These are phyloP conservation scores for Dalbergia cultrata DNA, from an alignment of 306 rosid genomes.

Conservation along the genomic window DNA sequence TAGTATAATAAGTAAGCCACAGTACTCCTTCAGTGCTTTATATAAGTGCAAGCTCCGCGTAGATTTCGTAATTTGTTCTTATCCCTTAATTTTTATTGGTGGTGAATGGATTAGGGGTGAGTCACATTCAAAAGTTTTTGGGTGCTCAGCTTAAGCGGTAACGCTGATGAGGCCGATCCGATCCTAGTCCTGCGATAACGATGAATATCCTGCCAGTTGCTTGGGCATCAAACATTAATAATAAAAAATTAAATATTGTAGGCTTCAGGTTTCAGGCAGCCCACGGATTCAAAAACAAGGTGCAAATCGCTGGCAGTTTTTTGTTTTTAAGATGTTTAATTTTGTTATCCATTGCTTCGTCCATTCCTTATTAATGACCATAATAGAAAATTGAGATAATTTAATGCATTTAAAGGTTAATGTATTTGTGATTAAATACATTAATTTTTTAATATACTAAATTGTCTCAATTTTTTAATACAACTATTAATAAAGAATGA, in stretches of 20 bases:
- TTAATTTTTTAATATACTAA: no score
- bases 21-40: background rate
- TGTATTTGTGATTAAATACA: no score
- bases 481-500: no score
- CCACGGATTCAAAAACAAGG: constrained; percentile 35
- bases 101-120: background rate
- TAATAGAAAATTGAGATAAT: no score
- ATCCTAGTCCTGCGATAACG: background rate
- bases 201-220: background rate
- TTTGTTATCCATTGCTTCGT: no score
- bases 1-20: background rate
- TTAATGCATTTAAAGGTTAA: no score
- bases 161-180: constrained; percentile 12
- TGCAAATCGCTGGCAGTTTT: background rate
- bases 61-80: constrained; percentile 31
- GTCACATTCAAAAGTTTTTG: constrained; percentile 11
- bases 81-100: constrained; percentile 30
- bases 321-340: background rate
- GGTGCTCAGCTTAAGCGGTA: background rate
- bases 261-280: constrained; percentile 1
- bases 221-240: background rate
- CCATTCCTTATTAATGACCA: no score
- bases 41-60: background rate
- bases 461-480: no score
- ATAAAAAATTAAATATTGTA: background rate